Conservation (phyloP, 345 rosid genomes). For the Arabidopsis thaliana region DNA sequence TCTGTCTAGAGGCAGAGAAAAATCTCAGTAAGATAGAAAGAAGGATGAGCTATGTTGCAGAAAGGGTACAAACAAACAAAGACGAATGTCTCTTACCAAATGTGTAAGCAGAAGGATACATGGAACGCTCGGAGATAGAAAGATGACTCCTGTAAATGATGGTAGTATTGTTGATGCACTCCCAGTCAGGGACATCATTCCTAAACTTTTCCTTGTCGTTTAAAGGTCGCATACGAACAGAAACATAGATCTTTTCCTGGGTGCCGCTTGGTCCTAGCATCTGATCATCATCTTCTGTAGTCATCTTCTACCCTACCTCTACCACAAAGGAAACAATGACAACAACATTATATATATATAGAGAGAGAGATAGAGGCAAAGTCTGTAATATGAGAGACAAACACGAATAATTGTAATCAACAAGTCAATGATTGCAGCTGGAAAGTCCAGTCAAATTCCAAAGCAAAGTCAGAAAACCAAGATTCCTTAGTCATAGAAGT, state of each 20-base stretch:
- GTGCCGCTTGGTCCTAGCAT: conserved; percentile 47
- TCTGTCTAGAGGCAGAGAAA: conserved; percentile 59
- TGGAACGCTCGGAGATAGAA: conserved; percentile 77
- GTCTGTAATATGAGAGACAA: conserved; percentile 10
- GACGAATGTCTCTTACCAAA: conserved; percentile 61
- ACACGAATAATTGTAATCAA: conserved; percentile 39
- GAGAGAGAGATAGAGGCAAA: conserved; percentile 11
- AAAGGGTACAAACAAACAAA: background rate
- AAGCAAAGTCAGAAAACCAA: conserved; percentile 24
- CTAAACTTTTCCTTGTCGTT: conserved; percentile 72
- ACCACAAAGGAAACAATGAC: conserved; percentile 10
- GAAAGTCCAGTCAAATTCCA: conserved; percentile 47
- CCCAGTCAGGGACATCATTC: conserved; percentile 81
- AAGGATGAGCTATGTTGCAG: conserved; percentile 14
- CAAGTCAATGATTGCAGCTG: conserved; percentile 53
- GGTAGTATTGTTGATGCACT: conserved; percentile 70
- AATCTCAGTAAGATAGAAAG: conserved; percentile 31
- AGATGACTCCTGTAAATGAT: conserved; percentile 70
- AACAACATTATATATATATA: conserved; percentile 6
- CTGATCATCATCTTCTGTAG: conserved; percentile 59
- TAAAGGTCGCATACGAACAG: conserved; percentile 84
- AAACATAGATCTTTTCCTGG: conserved; percentile 73
- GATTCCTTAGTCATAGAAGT: conserved; percentile 26
- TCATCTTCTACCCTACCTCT: conserved; percentile 49
- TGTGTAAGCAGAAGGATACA: conserved; percentile 84